Evolutionary conservation across 106 monocot species (phyloP), one percentile per base, ranked within the genome.

Genomic region (Phalaenopsis equestris): DNA sequence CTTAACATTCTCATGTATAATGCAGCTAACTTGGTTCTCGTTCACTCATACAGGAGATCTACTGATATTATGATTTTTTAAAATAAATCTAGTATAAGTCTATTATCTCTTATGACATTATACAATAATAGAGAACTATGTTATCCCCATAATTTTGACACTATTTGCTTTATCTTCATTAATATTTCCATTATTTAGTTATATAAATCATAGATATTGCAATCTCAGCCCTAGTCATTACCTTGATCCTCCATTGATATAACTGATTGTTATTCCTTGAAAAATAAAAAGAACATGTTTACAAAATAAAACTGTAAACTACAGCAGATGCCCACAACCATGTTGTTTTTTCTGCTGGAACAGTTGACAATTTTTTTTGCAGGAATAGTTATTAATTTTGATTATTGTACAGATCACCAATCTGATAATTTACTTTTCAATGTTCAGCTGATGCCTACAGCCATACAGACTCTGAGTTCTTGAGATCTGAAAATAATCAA

Each of bases 401-500:
- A 61, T 61, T 23, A 61, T 61, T 6, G 21, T 18, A 21, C 18
- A 21, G 18, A 6, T 61, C n/a, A 61, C 61, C 21, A 21, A 21
- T 21, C 21, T 61, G 23, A 61, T 21, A 70, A 70, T 14, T 39
- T 70, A 39, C 11, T 70, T 23, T 70, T 70, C 64, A 38, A 37
- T 15, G 3, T 70, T n/a, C 84, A 91, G 91, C 79, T 67, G 88
- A 89, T 81, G 86, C 91, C 61, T 91, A 91, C 81, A 87, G 78
- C 48, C 83, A 83, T 16, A 91, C 91, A 0, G 91, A 91, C 74
- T 81, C 83, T 4, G 91, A 91, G 39, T 91, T 91, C 77, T 73
- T 91, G 23, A 86, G 86, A 78, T 89, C 91, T 80, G 91, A 91
- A 52, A 87, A 81, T 38, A 85, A 80, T 68, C 85, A 85, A 77